Base-by-base conservation (phyloP, 768 basidiomycete genomes). In the Collybia sp. region DNA sequence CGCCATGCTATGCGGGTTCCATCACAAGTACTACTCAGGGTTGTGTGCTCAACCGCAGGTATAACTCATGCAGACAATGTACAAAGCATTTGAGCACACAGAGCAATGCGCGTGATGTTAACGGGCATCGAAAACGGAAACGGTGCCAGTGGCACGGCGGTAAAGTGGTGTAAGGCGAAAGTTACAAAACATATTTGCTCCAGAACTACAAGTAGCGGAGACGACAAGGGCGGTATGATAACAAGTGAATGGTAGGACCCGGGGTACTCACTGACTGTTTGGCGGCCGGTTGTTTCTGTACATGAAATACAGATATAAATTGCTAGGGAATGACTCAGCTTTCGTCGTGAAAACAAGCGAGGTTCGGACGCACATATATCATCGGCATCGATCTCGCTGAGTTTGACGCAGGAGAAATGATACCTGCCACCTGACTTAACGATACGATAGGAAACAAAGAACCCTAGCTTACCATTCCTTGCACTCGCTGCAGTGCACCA, bases 231-330 rank as follows among this genome's bases (percentile, higher is more conserved):
- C 16, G 46, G 55, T 57, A 55, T 50, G 57, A 57, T 47, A 36
- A 57, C 66, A 67, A 59, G 56, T 61, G 60, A 49, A 47, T 52
- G 58, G 53, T 56, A 55, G 43, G 36, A 43, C 51, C 64, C 57
- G 62, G 57, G 61, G 65, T 70, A 90, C 88, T 91, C 85, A 91
- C 88, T 81, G 65, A 82, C 76, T 67, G 80, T 81, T 64, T 70
- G 73, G 52, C 72, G 75, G 51, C 83, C 81, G 50, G 86, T 84
- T 48, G 69, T 73, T 54, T 74, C 63, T 47, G 77, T 70, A 71
- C 88, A 76, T 40, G 71, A 58, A 39, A 71, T 64, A 55, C 73
- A 76, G 39, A 75, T 63, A 57, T 79, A 89, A 48, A 81, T 65
- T 65, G 73, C 87, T 89, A 40, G 46, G 16, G 16, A 45, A 47